Evolutionary conservation across 1,284 basidiomycete species (phyloP), one percentile per base, ranked within the genome.

Genomic region (Coniferiporia weirii): DNA sequence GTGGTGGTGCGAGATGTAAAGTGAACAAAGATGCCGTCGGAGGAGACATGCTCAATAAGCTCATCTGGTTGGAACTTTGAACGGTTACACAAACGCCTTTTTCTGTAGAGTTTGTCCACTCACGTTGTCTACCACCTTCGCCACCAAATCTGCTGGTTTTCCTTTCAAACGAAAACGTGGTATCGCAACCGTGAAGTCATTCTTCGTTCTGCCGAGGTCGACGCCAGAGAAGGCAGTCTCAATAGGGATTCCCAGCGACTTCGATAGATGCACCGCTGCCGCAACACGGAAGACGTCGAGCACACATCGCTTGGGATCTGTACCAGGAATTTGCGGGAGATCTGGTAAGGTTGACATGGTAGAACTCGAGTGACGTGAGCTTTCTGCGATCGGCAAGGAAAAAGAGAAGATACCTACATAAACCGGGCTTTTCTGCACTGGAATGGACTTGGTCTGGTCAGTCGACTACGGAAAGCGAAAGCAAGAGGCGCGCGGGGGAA

Each of bases 181-280:
- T 46, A 98, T 74, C 4, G 97, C 95, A 35, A 99, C 83, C 0
- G 91, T 92, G 67, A 97, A 94, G 75, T 99, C 96, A 15, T 90
- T 92, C 74, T 96, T 95, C 15, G 17, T 17, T 75, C 94, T 95
- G 52, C 91, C 91, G 65, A 89, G 89, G 71, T 95, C 91, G 4
- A 98, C 89, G 13, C 91, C 95, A 32, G 81, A 73, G 71, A 90
- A 96, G 0, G 87, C 91, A 68, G 93, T 79, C 52, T 89, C 87
- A 20, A 91, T 67, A 0, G 86, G 81, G 60, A 94, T 75, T 15
- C 83, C 82, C 34, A 96, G 78, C 0, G 85, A 82, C 51, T 88
- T 82, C 7, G 87, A 82, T 51, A 98, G 74, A 59, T 84, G 78
- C 67, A 88, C 79, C 1, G 96, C 94, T 64, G 93, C 92, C 43